A percentile compares a stretch with the other conserved stretches of the same genome.
Conservation (phyloP, 2,329 filamentous ascomycete genomes). For the Boeremia exigua region DNA sequence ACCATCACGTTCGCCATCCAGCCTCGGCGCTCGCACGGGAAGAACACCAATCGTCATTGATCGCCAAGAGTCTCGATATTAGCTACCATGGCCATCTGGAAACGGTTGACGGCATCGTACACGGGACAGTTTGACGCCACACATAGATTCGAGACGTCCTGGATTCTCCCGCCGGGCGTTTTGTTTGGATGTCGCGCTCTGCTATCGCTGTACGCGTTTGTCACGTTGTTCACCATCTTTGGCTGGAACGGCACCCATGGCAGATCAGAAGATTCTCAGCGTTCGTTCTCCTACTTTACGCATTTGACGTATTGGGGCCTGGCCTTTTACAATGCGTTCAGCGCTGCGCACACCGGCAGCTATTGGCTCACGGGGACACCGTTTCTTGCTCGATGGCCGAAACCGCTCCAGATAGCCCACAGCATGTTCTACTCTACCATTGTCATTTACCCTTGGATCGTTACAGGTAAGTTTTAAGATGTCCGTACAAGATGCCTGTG, state of each 20-base stretch:
- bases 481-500: not conserved
- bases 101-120: conserved; percentile 26
- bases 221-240: conserved; percentile 72
- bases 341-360: conserved; percentile 70
- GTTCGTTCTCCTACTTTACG: conserved; percentile 82
- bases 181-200: conserved; percentile 65
- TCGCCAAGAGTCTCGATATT: conserved; percentile 12
- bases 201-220: conserved; percentile 69
- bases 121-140: conserved; percentile 52
- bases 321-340: conserved; percentile 76
- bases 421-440: conserved; percentile 52
- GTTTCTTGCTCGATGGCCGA: conserved; percentile 48
- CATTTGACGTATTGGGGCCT: conserved; percentile 82
- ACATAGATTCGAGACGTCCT: conserved; percentile 79
- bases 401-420: conserved; percentile 47
- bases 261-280: conserved; percentile 51
- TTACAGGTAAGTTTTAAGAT: conserved; percentile 48
- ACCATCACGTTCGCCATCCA: not conserved
- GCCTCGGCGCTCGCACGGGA: conserved; percentile 3
- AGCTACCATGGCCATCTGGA: conserved; percentile 35
- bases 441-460: conserved; percentile 52
- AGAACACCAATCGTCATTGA: not conserved
- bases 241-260: conserved; percentile 67
- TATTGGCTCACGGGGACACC: conserved; percentile 59
- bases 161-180: conserved; percentile 71